Evolutionary conservation across 176 grass and related monocot genomes (phyloP), one percentile per base, ranked within the genome.

Genomic region (Poa pratensis): DNA sequence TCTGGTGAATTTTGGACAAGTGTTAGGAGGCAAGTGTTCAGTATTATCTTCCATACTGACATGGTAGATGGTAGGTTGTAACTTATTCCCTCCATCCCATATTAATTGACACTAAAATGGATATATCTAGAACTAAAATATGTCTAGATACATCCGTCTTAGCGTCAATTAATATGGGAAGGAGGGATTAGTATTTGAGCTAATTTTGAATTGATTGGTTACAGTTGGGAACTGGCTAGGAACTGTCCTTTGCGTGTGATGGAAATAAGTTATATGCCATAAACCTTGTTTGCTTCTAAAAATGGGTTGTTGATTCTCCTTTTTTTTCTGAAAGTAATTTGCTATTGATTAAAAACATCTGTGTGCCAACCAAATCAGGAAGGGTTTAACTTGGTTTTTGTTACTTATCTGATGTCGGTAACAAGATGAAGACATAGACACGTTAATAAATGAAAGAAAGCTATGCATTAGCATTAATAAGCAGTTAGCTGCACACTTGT

Each of bases 11-110:
- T 26, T 45, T 32, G 13, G 34, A 71, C 20, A 85, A 80, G 37
- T 58, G 5, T 81, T 22, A 76, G 77, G 28, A 67, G 34, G 22
- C n/a, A 3, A 48, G n/a, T 64, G 9, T 80, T 88, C 43, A 30
- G 9, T 54, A 48, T 0, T 18, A 28, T 59, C n/a, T 62, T 10
- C 6, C 20, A 84, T 28, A 45, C 27, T 17, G n/a, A 27, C 9
- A 81, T 57, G 50, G 1, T 72, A 43, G 0, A 4, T 46, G 5
- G 15, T 26, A 24, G 2, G 23, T 24, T 60, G n/a, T 24, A 1
- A 64, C 61, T n/a, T n/a, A n/a, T n/a, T n/a, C n/a, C n/a, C n/a
- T n/a, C n/a, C n/a, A n/a, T n/a, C n/a, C n/a, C n/a, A n/a, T n/a
- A n/a, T n/a, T n/a, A n/a, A n/a, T n/a, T n/a, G n/a, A n/a, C n/a